These are phyloP conservation scores for Apiospora malaysiana DNA, from an alignment of 2,329 filamentous ascomycete genomes.

Conservation along the genomic window DNA sequence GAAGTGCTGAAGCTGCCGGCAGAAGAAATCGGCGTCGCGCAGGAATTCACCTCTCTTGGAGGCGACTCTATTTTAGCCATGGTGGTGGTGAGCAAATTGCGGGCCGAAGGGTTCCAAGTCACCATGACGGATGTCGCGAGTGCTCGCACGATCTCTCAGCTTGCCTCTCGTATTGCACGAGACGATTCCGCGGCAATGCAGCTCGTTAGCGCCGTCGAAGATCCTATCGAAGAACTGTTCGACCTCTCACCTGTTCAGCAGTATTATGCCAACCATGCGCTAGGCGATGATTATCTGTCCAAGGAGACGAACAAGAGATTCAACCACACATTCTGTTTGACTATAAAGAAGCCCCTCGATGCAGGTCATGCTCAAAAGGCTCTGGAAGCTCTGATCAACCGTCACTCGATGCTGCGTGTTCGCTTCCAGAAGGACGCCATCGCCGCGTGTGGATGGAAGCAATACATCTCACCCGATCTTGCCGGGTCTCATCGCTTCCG, in stretches of 20 bases:
- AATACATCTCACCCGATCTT: neutral
- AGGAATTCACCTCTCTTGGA: slow-evolving; percentile 2
- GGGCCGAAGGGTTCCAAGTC: slow-evolving; percentile 15
- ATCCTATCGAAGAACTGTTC: slow-evolving; percentile 37
- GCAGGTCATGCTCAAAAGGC: slow-evolving; percentile 29
- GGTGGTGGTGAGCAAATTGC: slow-evolving; percentile 20
- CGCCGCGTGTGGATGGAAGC: neutral
- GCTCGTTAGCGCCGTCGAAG: neutral
- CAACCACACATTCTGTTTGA: slow-evolving; percentile 48
- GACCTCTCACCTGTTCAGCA: slow-evolving; percentile 50
- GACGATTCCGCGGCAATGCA: slow-evolving; percentile 5
- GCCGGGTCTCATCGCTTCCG: neutral
- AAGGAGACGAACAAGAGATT: slow-evolving; percentile 41
- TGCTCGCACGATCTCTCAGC: slow-evolving; percentile 21
- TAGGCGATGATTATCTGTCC: slow-evolving; percentile 21
- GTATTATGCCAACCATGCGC: slow-evolving; percentile 40
- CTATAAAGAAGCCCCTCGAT: slow-evolving; percentile 36
- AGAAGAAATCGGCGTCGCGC: neutral
- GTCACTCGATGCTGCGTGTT: slow-evolving; percentile 35
- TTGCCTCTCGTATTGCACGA: slow-evolving; percentile 22
- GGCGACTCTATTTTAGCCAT: neutral
- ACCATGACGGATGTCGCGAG: slow-evolving; percentile 23
- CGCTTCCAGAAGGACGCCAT: neutral
- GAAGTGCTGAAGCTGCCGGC: neutral
- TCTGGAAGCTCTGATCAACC: slow-evolving; percentile 34